Base-by-base conservation (phyloP, 2,329 filamentous ascomycete species). In the Hypoxylon sp. region DNA sequence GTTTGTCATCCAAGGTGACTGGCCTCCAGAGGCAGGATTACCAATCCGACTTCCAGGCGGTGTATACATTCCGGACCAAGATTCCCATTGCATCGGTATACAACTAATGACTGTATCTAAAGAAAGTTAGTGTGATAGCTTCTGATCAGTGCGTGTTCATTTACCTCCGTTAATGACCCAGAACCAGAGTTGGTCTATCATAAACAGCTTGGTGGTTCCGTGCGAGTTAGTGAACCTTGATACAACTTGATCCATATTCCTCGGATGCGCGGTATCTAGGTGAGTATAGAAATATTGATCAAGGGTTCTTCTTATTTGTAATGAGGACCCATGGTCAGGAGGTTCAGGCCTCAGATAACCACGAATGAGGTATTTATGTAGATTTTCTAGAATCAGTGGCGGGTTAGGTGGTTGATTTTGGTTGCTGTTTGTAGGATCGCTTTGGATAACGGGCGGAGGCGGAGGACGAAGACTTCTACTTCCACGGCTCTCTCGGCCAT, bases 271-370 rank as follows among this genome's bases (percentile, higher is more conserved):
- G 6, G 28, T 49, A 32, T 49, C 26, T 8, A 49, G n/a, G 11
- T 49, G 45, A 49, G 26, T 50, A 36, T 50, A 50, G 18, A 50
- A 50, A 9, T 50, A 50, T 50, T 32, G 46, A 50, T 50, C 46
- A 36, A 50, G 46, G 30, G 46, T 50, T 28, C 46, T 28, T 20
- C 46, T 30, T 22, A 50, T 20, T 22, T 50, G 46, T 14, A 50
- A 33, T 16, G 46, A n/a, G 12, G 30, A 32, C 12, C 26, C 46
- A 12, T 28, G n/a, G 12, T 50, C 46, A n/a, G 30, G 26, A 24
- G 30, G 26, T 12, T 50, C 28, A 9, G 46, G 16, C 26, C 6
- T 50, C 11, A 33, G n/a, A 18, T 50, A 50, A 32, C 46, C 46
- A 14, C 46, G 28, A 24, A 50, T 50, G 28, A 50, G 46, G 22